Evolutionary conservation across 2,329 filamentous ascomycete genomes (phyloP), one percentile per base, ranked within the genome.

Genomic region (Ceratocystis destructans): DNA sequence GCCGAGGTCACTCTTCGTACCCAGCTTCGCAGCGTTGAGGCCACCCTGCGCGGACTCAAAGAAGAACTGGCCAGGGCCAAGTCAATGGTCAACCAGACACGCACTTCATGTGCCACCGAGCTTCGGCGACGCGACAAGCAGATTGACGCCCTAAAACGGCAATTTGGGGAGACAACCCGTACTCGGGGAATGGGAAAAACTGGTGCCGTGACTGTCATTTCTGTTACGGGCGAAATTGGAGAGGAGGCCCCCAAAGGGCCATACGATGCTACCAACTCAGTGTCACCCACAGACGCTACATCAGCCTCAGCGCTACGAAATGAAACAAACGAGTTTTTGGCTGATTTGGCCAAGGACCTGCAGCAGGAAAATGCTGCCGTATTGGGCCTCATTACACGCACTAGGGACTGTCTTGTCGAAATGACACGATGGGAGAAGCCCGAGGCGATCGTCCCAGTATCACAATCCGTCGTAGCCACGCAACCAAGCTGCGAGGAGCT

Each of bases 321-420:
- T 73, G 94, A 97, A 76, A 96, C 93, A 4, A 96, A 93, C 61
- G 87, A 91, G 62, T 96, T 96, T 73, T 78, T 99, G 67, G 94
- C 92, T 0, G 86, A 89, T 72, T 78, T 96, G 67, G 92, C 90
- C 37, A 88, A 89, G 73, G 85, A 84, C 48, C 77, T 97, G 67
- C 94, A 90, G 72, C 90, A 96, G 70, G 94, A 99, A 75, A 99
- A 99, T 72, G 92, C 96, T 72, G 82, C 83, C 4, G 76, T 97
- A 12, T 84, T 95, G 46, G 79, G 79, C 1, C 79, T 96, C 37
- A 81, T 96, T 63, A 80, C 85, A 64, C 84, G 83, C 63, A 89
- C 90, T 0, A 82, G 93, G 66, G 78, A 83, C 1, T 89, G 85
- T 0, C 76, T 97, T 67, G 85, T 85, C 69, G 83, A 87, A 62